Evolutionary conservation across 2,329 filamentous ascomycete genomes (phyloP).

Genomic region (Colletotrichum sp.): DNA sequence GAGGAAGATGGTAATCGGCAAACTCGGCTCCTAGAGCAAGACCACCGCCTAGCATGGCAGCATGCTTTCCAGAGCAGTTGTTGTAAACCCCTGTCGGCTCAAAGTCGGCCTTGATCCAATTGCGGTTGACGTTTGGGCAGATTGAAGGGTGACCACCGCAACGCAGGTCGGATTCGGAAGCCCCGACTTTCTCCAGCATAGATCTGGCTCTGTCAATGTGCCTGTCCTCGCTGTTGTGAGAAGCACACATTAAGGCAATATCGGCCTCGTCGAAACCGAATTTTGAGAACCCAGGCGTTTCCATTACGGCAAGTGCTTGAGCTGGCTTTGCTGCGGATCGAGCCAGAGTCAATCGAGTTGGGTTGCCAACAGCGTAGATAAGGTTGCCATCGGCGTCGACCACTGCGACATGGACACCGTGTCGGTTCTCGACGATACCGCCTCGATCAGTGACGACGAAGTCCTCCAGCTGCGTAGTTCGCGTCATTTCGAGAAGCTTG

Average conservation of each 20-base stretch:
- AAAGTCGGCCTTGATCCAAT: slow-evolving; percentile 43
- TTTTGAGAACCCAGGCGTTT: slow-evolving; percentile 42
- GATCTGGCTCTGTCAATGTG: slow-evolving; percentile 40
- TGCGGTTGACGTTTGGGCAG: slow-evolving; percentile 36
- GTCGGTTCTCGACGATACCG: slow-evolving; percentile 47
- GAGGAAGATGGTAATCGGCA: slow-evolving; percentile 37
- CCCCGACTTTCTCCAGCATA: slow-evolving; percentile 41
- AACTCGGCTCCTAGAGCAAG: slow-evolving; percentile 36
- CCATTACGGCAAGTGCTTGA: slow-evolving; percentile 48
- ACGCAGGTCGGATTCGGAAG: slow-evolving; percentile 38
- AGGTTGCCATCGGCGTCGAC: slow-evolving; percentile 41
- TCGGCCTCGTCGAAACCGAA: slow-evolving; percentile 44
- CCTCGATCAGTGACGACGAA: slow-evolving; percentile 40
- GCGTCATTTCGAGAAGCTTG: background rate
- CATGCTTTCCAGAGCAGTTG: slow-evolving; percentile 56
- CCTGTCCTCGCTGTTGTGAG: slow-evolving; percentile 47
- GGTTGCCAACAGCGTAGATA: slow-evolving; percentile 44
- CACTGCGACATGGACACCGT: slow-evolving; percentile 47
- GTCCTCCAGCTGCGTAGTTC: slow-evolving; percentile 24
- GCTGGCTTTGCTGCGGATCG: slow-evolving; percentile 52
- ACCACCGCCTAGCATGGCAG: slow-evolving; percentile 49
- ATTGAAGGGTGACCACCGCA: slow-evolving; percentile 48
- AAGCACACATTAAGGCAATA: slow-evolving; percentile 51
- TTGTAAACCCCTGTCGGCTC: slow-evolving; percentile 42
- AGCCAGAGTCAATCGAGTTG: slow-evolving; percentile 43